Evolutionary conservation across 2,329 filamentous ascomycete species (phyloP).

Genomic region (Aureobasidium sp.): DNA sequence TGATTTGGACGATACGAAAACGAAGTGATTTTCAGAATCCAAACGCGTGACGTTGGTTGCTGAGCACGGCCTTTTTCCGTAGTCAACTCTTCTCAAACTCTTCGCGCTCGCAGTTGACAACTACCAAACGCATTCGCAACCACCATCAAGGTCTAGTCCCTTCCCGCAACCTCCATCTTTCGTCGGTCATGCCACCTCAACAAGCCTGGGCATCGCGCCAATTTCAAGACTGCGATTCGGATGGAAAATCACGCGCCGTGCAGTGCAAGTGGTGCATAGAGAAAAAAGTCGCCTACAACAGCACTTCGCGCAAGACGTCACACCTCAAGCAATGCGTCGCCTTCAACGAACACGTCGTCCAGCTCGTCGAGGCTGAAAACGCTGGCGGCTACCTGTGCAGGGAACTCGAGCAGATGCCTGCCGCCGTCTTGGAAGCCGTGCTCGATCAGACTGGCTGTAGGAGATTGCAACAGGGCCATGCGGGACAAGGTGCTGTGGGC

Average conservation of each 20-base stretch:
- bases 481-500: not conserved
- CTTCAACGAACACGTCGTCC: conserved; percentile 8
- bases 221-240: conserved; percentile 6
- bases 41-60: not conserved
- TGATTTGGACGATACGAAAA: not conserved
- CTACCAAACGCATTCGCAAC: conserved; percentile 1
- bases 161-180: not conserved
- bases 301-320: conserved; percentile 7
- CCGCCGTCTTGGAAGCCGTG: not conserved
- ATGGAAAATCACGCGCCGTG: conserved; percentile 10
- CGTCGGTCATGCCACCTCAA: not conserved
- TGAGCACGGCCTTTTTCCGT: no score
- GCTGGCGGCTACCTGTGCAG: not conserved
- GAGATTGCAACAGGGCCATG: not conserved
- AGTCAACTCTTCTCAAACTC: not conserved
- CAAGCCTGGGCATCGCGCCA: conserved; percentile 8
- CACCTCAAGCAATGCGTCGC: conserved; percentile 10
- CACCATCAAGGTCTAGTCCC: not conserved
- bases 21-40: no score
- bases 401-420: conserved; percentile 2
- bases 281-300: conserved; percentile 13
- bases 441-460: not conserved
- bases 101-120: not conserved
- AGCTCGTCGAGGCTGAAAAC: not conserved
- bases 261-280: conserved; percentile 11